Evolutionary conservation across 2,329 filamentous ascomycete species (phyloP).

Genomic region (Aspergillus aculeatus): DNA sequence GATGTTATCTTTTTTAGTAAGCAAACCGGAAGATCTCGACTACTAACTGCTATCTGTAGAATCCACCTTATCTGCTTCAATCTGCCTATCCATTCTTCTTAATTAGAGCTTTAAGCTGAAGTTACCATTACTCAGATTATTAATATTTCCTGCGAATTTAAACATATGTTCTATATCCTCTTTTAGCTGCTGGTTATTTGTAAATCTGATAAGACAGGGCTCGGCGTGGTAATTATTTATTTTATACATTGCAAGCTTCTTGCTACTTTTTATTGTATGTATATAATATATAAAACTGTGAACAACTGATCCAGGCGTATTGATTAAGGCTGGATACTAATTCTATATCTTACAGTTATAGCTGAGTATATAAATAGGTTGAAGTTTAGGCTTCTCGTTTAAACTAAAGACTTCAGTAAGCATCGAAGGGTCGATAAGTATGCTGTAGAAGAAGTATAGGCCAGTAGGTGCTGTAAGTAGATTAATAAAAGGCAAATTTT

Average conservation of each 20-base stretch:
- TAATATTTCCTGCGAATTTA: constrained; percentile 20
- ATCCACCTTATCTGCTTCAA: no score
- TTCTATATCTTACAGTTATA: constrained; percentile 31
- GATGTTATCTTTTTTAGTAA: no score
- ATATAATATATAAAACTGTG: constrained; percentile 28
- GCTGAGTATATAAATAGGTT: constrained; percentile 24
- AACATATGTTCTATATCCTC: constrained; percentile 17
- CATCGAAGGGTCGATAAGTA: constrained; percentile 31
- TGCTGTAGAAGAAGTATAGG: constrained; percentile 40
- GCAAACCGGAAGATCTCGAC: no score
- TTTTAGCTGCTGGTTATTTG: constrained; percentile 12
- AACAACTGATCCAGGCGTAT: constrained; percentile 17
- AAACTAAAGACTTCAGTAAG: constrained; percentile 25
- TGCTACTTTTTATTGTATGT: constrained; percentile 17
- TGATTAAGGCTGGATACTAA: constrained; percentile 24
- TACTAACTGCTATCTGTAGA: no score
- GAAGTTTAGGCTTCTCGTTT: constrained; percentile 18
- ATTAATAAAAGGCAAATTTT: background rate
- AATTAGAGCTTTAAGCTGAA: constrained; percentile 24
- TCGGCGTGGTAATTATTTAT: constrained; percentile 19
- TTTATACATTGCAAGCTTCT: constrained; percentile 26
- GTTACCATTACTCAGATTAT: constrained; percentile 19
- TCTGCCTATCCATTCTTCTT: constrained; percentile 11
- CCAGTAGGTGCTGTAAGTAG: background rate
- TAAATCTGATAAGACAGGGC: constrained; percentile 20